Conservation (phyloP, 2,329 filamentous ascomycete species). For the Aspergillus calidoustus region DNA sequence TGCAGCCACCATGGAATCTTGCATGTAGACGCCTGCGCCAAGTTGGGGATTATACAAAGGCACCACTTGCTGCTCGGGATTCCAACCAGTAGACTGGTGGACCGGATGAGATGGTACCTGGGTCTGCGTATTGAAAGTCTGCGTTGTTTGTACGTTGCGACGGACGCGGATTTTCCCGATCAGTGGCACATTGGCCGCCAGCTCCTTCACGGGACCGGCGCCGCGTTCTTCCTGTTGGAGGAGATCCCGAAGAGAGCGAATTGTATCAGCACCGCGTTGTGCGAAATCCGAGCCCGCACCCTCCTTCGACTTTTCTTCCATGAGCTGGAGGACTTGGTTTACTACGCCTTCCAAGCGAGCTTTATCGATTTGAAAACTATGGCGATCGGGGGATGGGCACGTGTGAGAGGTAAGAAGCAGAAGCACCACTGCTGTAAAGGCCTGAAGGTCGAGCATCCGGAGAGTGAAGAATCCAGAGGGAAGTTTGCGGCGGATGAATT, state of each 20-base stretch:
- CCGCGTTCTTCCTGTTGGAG: slow-evolving; percentile 16
- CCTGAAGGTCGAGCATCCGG: slow-evolving; percentile 24
- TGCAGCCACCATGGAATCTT: neutral
- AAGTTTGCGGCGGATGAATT: slow-evolving; percentile 19
- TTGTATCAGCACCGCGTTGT: slow-evolving; percentile 10
- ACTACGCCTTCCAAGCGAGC: slow-evolving; percentile 13
- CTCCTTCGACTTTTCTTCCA: slow-evolving; percentile 17
- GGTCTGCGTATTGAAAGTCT: neutral
- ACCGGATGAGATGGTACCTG: neutral
- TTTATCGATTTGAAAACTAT: slow-evolving; percentile 17
- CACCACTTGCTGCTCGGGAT: neutral
- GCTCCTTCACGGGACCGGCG: neutral
- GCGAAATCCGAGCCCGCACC: slow-evolving; percentile 16
- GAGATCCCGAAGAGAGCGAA: slow-evolving; percentile 19
- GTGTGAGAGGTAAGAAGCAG: slow-evolving; percentile 22
- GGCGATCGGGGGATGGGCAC: slow-evolving; percentile 9
- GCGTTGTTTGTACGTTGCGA: slow-evolving; percentile 12
- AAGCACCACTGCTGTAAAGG: slow-evolving; percentile 20
- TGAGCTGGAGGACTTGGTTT: slow-evolving; percentile 14
- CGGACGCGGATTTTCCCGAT: slow-evolving; percentile 25
- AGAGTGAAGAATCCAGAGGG: slow-evolving; percentile 21
- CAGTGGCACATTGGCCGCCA: slow-evolving; percentile 24
- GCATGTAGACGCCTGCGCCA: neutral
- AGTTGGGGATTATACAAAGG: neutral
- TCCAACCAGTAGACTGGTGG: neutral